These are phyloP conservation scores for Afroboletus lepidellus DNA, from an alignment of 1,284 basidiomycete genomes.

Conservation along the genomic window DNA sequence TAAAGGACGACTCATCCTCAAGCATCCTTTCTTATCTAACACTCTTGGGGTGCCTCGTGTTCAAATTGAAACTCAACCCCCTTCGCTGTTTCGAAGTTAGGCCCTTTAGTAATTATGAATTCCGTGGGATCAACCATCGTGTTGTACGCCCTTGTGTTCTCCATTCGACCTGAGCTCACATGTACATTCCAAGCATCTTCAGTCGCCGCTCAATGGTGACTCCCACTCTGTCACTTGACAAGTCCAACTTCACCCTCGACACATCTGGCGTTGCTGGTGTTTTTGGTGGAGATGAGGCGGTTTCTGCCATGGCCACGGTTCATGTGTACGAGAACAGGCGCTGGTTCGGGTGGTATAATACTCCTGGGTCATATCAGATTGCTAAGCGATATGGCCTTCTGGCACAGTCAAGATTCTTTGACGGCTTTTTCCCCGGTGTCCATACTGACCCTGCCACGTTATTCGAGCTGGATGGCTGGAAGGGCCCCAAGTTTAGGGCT, in stretches of 20 bases:
- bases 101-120: too few species aligned
- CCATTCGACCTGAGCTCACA: not conserved
- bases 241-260: constrained; percentile 17
- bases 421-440: not conserved
- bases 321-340: not conserved
- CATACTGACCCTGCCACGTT: not conserved
- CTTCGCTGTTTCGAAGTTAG: not conserved
- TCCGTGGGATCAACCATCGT: not conserved
- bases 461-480: not conserved
- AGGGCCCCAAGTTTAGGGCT: not conserved
- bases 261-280: not conserved
- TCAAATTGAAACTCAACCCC: constrained; percentile 1
- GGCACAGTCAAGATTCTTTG: not conserved
- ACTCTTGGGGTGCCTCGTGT: too few species aligned
- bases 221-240: constrained; percentile 14
- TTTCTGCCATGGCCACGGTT: not conserved
- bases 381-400: not conserved
- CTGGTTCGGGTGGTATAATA: not conserved
- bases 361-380: not conserved
- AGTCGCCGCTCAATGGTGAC: constrained; percentile 14
- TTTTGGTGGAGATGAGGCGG: not conserved
- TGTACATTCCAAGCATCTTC: constrained; percentile 14
- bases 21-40: too few species aligned
- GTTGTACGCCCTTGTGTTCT: not conserved
- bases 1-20: too few species aligned